phyloP scores from a whole-genome alignment of 345 rosid species.

The Murraya paniculata region DNA sequence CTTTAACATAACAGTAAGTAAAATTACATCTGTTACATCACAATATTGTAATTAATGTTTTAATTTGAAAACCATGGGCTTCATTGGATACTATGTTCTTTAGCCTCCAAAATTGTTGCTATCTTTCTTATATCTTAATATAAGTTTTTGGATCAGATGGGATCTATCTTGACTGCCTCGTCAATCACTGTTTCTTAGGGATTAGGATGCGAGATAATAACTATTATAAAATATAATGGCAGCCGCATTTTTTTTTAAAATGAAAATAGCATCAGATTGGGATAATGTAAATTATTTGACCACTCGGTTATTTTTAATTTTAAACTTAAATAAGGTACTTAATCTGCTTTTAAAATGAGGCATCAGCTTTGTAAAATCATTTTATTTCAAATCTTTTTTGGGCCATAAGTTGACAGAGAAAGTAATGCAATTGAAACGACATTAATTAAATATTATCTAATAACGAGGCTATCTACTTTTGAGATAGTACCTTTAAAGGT shows the following conservation, averaged over 20 bases:
- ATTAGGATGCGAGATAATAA: not conserved
- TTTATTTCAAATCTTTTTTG: too few species aligned
- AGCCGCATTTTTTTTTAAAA: not conserved
- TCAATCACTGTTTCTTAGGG: not conserved
- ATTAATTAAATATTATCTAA: too few species aligned
- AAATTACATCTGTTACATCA: not conserved
- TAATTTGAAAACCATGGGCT: not conserved
- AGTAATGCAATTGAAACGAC: too few species aligned
- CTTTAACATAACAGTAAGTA: too few species aligned
- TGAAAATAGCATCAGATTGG: not conserved
- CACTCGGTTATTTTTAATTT: too few species aligned
- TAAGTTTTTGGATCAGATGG: conserved; percentile 11
- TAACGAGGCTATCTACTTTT: too few species aligned
- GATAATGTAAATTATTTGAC: not conserved
- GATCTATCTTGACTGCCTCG: conserved; percentile 11
- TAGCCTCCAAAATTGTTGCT: not conserved
- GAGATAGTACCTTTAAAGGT: too few species aligned
- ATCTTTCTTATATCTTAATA: not conserved
- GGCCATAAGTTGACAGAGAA: too few species aligned
- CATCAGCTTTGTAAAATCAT: too few species aligned
- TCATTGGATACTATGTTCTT: not conserved
- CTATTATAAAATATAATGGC: not conserved
- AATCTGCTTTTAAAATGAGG: too few species aligned
- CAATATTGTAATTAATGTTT: not conserved
- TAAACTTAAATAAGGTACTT: too few species aligned